A percentile compares a stretch with the other conserved stretches of the same genome.
Evolutionary conservation across 2,329 filamentous ascomycete genomes (phyloP).

Genomic region (Lachnellula occidentalis): DNA sequence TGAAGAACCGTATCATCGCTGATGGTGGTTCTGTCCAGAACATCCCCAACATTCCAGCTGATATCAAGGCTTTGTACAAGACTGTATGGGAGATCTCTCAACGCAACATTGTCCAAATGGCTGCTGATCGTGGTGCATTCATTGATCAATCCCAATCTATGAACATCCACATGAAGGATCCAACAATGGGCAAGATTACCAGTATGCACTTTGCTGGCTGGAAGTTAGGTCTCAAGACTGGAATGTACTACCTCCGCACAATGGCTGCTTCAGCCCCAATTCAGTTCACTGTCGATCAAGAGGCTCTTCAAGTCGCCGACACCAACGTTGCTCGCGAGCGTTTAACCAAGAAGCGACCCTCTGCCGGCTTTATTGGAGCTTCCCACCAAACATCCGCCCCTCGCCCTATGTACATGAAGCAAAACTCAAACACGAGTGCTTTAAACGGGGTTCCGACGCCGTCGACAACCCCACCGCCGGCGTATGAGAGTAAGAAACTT

Average conservation of each 20-base stretch:
- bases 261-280: slow-evolving; percentile 96
- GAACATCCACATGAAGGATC: slow-evolving; percentile 99
- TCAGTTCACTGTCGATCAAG: slow-evolving; percentile 98
- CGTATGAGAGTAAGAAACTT: slow-evolving; percentile 34
- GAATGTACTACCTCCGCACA: slow-evolving; percentile 99
- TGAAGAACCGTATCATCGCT: slow-evolving; percentile 99
- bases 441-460: slow-evolving; percentile 64
- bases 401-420: slow-evolving; percentile 60
- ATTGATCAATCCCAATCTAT: slow-evolving; percentile 99
- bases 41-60: slow-evolving; percentile 91
- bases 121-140: slow-evolving; percentile 94
- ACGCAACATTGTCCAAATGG: slow-evolving; percentile 93
- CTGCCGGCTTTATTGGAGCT: slow-evolving; percentile 31
- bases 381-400: slow-evolving; percentile 58
- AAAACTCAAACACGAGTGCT: slow-evolving; percentile 36
- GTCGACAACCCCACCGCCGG: slow-evolving; percentile 58
- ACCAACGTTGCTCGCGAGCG: slow-evolving; percentile 65
- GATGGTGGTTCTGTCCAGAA: slow-evolving; percentile 95
- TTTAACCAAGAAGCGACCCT: slow-evolving; percentile 63
- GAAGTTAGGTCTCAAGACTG: slow-evolving; percentile 98
- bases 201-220: slow-evolving; percentile 99
- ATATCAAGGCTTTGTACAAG: slow-evolving; percentile 98
- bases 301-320: slow-evolving; percentile 83
- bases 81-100: slow-evolving; percentile 99
- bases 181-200: slow-evolving; percentile 99